Percentiles rank a stretch among this genome's conserved stretches.
These are phyloP conservation scores for Rhodotorula babjevae DNA, from an alignment of 768 basidiomycete species.

Conservation along the genomic window DNA sequence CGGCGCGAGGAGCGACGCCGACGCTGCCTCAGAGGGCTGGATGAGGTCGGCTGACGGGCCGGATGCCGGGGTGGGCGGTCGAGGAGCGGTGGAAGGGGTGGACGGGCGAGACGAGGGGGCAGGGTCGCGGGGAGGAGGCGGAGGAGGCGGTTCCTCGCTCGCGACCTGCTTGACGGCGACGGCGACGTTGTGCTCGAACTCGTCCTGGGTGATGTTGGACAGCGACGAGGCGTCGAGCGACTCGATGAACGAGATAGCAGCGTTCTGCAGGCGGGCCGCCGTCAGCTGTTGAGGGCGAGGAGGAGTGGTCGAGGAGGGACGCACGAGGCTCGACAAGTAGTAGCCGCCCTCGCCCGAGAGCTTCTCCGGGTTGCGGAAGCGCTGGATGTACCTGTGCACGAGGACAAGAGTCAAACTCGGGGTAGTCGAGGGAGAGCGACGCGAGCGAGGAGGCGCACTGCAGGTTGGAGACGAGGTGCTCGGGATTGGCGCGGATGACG, in stretches of 20 bases:
- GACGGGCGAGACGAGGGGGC: background rate
- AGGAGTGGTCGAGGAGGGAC: conserved; percentile 43
- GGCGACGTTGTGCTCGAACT: conserved; percentile 69
- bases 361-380: conserved; percentile 83
- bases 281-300: background rate
- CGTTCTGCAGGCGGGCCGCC: conserved; percentile 62
- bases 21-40: conserved; percentile 10
- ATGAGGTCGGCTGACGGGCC: background rate
- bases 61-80: background rate
- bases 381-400: conserved; percentile 74
- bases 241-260: conserved; percentile 94
- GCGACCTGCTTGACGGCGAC: conserved; percentile 33
- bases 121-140: conserved; percentile 7
- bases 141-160: conserved; percentile 27
- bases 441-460: conserved; percentile 56
- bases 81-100: background rate
- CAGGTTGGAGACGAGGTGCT: conserved; percentile 86
- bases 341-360: conserved; percentile 94
- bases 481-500: conserved; percentile 88
- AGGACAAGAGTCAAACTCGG: rapidly evolving
- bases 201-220: conserved; percentile 86
- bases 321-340: conserved; percentile 87
- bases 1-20: conserved; percentile 15
- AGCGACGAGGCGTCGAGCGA: conserved; percentile 93
- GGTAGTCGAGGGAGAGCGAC: no score